A percentile compares a stretch with the other conserved stretches of the same genome.
phyloP scores from a whole-genome alignment of 441 rosid genomes.

The Bocquillonia castaneifolia region DNA sequence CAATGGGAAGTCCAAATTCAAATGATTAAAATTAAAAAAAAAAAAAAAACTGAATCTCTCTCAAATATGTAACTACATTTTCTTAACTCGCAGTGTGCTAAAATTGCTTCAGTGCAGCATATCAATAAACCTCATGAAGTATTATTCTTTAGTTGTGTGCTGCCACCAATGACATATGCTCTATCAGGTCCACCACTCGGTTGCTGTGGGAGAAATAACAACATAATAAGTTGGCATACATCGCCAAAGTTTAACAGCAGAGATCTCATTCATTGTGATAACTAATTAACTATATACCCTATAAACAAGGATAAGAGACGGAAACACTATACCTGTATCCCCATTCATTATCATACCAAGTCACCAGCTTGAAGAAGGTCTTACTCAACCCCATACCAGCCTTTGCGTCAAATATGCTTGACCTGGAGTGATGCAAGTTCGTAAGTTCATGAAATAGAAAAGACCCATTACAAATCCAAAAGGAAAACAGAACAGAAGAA shows the following conservation, averaged over 20 bases:
- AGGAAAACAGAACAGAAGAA: not conserved
- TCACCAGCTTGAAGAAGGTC: conserved; percentile 80
- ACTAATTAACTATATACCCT: not conserved
- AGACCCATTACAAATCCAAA: not conserved
- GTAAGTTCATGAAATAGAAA: not conserved
- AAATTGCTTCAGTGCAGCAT: conserved; percentile 12
- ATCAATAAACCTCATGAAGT: too few relatives aligned
- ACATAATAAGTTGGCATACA: not conserved
- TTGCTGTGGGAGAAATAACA: conserved; percentile 50
- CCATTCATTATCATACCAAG: conserved; percentile 99
- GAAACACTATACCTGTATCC: conserved; percentile 75
- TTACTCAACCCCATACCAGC: conserved; percentile 85
- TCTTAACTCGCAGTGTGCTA: not conserved
- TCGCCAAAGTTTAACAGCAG: not conserved
- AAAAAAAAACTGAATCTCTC: conserved; percentile 15
- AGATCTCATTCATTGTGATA: not conserved
- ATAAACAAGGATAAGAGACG: not conserved
- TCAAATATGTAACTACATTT: conserved; percentile 16
- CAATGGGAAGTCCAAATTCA: conserved; percentile 7
- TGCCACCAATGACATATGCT: conserved; percentile 91
- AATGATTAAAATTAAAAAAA: not conserved
- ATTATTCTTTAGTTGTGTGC: conserved; percentile 37
- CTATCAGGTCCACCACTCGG: conserved; percentile 94
- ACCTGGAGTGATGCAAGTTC: conserved; percentile 39
- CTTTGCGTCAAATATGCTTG: conserved; percentile 95